Evolutionary conservation across 1,284 basidiomycete genomes (phyloP).

Genomic region (Abortiporus biennis): DNA sequence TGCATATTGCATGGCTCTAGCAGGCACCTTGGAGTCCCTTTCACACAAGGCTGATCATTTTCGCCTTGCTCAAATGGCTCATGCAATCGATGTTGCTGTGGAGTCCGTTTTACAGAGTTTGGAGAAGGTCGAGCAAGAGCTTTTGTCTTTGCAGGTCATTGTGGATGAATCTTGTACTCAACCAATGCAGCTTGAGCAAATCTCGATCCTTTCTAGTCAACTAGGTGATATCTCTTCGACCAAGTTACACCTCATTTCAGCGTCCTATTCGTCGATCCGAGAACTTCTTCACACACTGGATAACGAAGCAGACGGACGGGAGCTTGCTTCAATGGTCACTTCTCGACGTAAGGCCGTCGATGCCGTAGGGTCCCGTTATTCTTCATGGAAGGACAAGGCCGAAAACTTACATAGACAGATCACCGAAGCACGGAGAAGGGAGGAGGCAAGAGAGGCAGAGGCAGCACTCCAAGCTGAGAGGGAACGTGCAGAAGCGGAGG

Average conservation of each 20-base stretch:
- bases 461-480: slow-evolving; percentile 18
- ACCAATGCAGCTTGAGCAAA: slow-evolving; percentile 25
- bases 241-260: slow-evolving; percentile 35
- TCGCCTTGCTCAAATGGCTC: slow-evolving; percentile 46
- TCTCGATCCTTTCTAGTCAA: slow-evolving; percentile 25
- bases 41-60: slow-evolving; percentile 42
- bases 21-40: slow-evolving; percentile 46
- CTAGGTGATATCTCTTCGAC: slow-evolving; percentile 30
- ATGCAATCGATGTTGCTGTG: slow-evolving; percentile 42
- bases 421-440: slow-evolving; percentile 15
- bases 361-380: slow-evolving; percentile 42
- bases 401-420: slow-evolving; percentile 26
- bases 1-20: slow-evolving; percentile 55
- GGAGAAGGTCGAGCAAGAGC: slow-evolving; percentile 29
- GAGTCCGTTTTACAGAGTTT: slow-evolving; percentile 31
- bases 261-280: slow-evolving; percentile 44
- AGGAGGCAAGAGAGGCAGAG: slow-evolving; percentile 29
- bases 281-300: slow-evolving; percentile 49
- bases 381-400: slow-evolving; percentile 40
- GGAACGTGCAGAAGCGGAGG: slow-evolving; percentile 24
- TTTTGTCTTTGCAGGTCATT: slow-evolving; percentile 28
- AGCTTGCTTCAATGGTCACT: slow-evolving; percentile 35
- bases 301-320: slow-evolving; percentile 30
- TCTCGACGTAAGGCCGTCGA: slow-evolving; percentile 41
- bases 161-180: slow-evolving; percentile 22